These are phyloP conservation scores for Pythium chondricola DNA, from an alignment of 352 stramenopile genomes.

Conservation along the genomic window DNA sequence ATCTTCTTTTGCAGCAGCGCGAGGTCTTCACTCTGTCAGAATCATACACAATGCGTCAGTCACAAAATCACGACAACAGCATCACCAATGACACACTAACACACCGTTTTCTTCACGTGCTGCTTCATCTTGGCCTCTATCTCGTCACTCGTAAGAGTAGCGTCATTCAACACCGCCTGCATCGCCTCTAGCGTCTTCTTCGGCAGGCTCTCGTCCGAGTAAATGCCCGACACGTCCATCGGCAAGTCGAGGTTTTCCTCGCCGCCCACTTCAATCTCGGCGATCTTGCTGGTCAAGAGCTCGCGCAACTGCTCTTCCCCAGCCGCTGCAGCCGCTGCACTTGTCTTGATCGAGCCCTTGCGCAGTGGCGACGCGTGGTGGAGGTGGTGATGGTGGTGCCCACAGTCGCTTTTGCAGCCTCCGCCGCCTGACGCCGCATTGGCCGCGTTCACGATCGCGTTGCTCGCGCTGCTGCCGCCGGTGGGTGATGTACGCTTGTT, in stretches of 20 bases:
- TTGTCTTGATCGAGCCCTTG: background rate
- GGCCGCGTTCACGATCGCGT: background rate
- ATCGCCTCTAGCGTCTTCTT: conserved; percentile 26
- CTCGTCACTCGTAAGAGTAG: conserved; percentile 29
- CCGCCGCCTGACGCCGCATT: background rate
- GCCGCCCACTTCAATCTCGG: conserved; percentile 76
- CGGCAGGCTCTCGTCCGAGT: conserved; percentile 46
- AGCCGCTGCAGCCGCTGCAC: conserved; percentile 15
- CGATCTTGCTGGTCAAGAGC: conserved; percentile 77
- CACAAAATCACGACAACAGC: conserved; percentile 1
- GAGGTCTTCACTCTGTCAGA: conserved; percentile 47
- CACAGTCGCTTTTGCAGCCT: conserved; percentile 19
- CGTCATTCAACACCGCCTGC: conserved; percentile 32
- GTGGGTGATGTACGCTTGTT: conserved; percentile 35
- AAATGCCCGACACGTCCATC: conserved; percentile 72
- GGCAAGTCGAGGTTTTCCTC: conserved; percentile 71
- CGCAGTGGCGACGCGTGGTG: background rate
- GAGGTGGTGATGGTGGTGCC: conserved; percentile 9
- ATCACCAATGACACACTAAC: background rate
- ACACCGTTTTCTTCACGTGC: conserved; percentile 40
- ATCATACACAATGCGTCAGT: background rate
- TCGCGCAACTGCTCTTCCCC: conserved; percentile 66
- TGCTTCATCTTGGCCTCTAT: conserved; percentile 35
- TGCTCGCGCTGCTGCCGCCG: conserved; percentile 9
- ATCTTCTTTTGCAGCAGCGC: conserved; percentile 77